phyloP scores from a whole-genome alignment of 2,329 filamentous ascomycete species.

The Sclerotinia borealis region DNA sequence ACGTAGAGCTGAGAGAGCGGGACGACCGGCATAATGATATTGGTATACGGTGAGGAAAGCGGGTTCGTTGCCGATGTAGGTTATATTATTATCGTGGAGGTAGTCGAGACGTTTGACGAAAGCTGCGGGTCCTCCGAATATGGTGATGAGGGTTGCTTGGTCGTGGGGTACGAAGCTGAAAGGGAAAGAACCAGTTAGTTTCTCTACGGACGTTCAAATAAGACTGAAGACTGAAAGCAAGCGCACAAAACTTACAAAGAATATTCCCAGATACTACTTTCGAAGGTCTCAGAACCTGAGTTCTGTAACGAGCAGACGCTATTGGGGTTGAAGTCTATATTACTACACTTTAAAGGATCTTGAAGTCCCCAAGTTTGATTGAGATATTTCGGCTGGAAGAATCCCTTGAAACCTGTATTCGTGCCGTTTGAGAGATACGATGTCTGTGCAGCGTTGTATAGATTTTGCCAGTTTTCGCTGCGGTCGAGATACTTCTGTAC shows the following conservation, averaged over 20 bases:
- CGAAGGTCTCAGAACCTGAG: constrained; percentile 55
- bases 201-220: neutral
- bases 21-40: constrained; percentile 62
- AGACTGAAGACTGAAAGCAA: neutral
- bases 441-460: constrained; percentile 51
- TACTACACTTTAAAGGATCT: constrained; percentile 59
- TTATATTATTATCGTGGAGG: constrained; percentile 55
- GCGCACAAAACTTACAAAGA: constrained; percentile 24
- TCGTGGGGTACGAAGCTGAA: constrained; percentile 41
- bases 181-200: neutral
- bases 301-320: constrained; percentile 29
- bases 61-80: constrained; percentile 62
- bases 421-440: constrained; percentile 46
- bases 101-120: constrained; percentile 59
- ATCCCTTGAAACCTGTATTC: constrained; percentile 60
- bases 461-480: constrained; percentile 50
- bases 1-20: constrained; percentile 40
- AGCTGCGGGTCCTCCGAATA: constrained; percentile 51
- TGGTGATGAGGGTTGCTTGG: constrained; percentile 48
- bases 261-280: constrained; percentile 69
- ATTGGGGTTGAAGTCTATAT: constrained; percentile 25
- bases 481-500: constrained; percentile 26
- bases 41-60: constrained; percentile 60
- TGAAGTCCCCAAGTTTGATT: constrained; percentile 65
- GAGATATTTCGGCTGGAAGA: constrained; percentile 61